Conservation (phyloP, 768 basidiomycete genomes). For the Strobilomyces echinocephalus region DNA sequence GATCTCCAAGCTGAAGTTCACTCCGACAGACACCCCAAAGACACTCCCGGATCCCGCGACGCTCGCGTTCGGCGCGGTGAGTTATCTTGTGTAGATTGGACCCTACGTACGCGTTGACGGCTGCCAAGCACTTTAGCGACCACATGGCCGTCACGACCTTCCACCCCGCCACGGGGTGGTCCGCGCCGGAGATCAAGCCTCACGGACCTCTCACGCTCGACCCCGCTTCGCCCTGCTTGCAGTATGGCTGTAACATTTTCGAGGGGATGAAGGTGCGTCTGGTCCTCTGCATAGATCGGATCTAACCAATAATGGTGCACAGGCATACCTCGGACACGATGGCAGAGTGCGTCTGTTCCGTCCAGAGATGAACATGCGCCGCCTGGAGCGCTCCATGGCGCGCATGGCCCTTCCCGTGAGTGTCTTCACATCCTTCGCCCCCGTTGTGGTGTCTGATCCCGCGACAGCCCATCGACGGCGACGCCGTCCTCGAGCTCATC, state of each 20-base stretch:
- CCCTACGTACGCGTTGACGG: background rate
- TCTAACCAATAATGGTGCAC: no score
- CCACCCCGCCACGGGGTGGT: constrained; percentile 63
- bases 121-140: constrained; percentile 37
- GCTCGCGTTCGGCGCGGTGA: constrained; percentile 55
- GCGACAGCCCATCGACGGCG: constrained; percentile 39
- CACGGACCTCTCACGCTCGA: constrained; percentile 59
- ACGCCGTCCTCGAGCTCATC: constrained; percentile 46
- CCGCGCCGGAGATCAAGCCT: constrained; percentile 66
- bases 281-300: no score
- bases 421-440: background rate
- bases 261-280: constrained; percentile 61
- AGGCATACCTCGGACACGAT: constrained; percentile 70
- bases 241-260: constrained; percentile 57
- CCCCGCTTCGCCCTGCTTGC: constrained; percentile 47
- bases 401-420: constrained; percentile 71
- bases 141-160: constrained; percentile 74
- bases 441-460: no score
- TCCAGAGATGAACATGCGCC: constrained; percentile 80
- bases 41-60: constrained; percentile 43
- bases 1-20: constrained; percentile 44
- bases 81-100: background rate
- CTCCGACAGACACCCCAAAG: constrained; percentile 44
- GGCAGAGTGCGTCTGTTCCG: constrained; percentile 77
- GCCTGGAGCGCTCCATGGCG: constrained; percentile 63